Base-by-base conservation (phyloP, 2,329 filamentous ascomycete species). In the Ceratocystis smalleyi region DNA sequence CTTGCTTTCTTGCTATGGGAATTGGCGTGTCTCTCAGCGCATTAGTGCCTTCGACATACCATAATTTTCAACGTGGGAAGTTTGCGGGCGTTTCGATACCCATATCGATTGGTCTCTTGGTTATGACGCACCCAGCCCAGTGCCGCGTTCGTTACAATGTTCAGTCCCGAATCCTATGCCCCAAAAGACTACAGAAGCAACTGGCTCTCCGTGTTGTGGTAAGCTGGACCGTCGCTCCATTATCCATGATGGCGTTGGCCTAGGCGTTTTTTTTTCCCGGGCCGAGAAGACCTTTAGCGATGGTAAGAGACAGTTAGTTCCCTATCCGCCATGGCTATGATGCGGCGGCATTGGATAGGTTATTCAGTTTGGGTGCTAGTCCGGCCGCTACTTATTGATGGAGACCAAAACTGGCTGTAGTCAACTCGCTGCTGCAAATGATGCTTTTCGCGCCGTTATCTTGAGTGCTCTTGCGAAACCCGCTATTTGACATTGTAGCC, bases 121-220 rank as follows among this genome's bases (percentile, higher is more conserved):
- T 95, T 51, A 95, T 95, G 89, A 95, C 95, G 89, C 95, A 94
- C 71, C 91, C 90, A 0, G 95, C 95, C 66, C 77, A 95, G 0
- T 95, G 89, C 79, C 94, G 94, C 73, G 87, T 95, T 5, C 83
- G 83, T 49, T 94, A 84, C 73, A 89, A 95, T 72, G 81, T 82
- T 0, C 75, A 95, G 8, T 88, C 90, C 72, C 75, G 81, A 2
- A 76, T 89, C 3, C 80, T 94, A 66, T 72, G 75, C 1, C 77
- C 83, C 2, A 77, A 78, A 2, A 76, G 77, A 0, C 76, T 95
- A 1, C 95, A 88, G 89, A 82, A 83, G 61, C 89, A 95, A 72
- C 82, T 95, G n/a, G 76, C 72, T 0, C 88, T 95, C 69, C 91
- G 87, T 65, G 73, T 95, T 2, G 68, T 91, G 3, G 72, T 91